phyloP scores from a whole-genome alignment of 257 asterid genomes.

The Solanum habrochaites region DNA sequence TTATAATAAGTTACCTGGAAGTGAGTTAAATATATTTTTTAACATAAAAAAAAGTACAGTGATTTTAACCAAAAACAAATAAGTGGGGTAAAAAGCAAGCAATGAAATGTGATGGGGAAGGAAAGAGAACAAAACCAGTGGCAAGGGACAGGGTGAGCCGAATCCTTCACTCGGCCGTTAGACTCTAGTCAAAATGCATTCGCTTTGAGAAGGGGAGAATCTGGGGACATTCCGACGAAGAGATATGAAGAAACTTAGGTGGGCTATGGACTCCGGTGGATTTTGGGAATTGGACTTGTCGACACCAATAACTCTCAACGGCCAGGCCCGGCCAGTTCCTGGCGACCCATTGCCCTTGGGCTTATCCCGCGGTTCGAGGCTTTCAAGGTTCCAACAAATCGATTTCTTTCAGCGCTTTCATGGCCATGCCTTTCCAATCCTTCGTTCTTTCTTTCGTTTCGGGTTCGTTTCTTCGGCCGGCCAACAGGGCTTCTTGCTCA shows the following conservation, averaged over 20 bases:
- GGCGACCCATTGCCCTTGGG: conserved; percentile 56
- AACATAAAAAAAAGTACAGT: too few relatives aligned
- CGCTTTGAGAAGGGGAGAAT: not conserved
- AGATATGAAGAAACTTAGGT: conserved; percentile 65
- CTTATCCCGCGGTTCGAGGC: conserved; percentile 43
- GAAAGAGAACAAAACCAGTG: not conserved
- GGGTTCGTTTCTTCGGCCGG: too few relatives aligned
- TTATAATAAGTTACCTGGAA: too few relatives aligned
- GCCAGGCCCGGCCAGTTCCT: conserved; percentile 49
- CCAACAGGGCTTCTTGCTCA: conserved; percentile 38
- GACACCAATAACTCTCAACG: conserved; percentile 63
- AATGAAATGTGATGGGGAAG: not conserved
- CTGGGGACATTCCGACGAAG: not conserved
- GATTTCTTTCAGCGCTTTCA: conserved; percentile 90
- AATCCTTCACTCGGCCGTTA: not conserved
- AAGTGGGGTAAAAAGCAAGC: not conserved
- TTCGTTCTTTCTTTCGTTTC: too few relatives aligned
- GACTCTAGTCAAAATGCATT: not conserved
- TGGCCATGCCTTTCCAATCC: conserved; percentile 72
- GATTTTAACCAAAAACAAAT: not conserved
- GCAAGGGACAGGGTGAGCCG: not conserved
- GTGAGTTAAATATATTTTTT: too few relatives aligned
- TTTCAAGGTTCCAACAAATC: conserved; percentile 58
- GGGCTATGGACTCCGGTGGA: conserved; percentile 60
- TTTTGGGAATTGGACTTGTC: conserved; percentile 76